Conservation (phyloP, 2,329 filamentous ascomycete species). For the Pseudogymnoascus sp. region DNA sequence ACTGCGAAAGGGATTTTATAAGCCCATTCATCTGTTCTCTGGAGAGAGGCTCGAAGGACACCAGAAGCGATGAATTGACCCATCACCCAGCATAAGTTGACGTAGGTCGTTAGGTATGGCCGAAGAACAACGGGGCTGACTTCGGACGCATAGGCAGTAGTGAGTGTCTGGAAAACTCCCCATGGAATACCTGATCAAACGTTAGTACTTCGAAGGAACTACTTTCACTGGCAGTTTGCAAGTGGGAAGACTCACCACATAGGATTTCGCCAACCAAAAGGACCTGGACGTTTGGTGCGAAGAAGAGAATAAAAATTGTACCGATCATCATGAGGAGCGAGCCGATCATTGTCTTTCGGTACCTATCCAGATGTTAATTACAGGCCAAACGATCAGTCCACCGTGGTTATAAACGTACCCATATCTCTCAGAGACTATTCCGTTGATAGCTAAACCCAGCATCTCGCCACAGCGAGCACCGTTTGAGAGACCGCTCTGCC, state of each 20-base stretch:
- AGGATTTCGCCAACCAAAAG: constrained; percentile 43
- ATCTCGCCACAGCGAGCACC: constrained; percentile 37
- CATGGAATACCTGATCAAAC: constrained; percentile 35
- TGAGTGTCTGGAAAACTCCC: constrained; percentile 42
- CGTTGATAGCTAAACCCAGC: constrained; percentile 37
- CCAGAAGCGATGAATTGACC: constrained; percentile 42
- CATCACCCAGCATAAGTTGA: constrained; percentile 45
- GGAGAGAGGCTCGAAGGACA: constrained; percentile 38
- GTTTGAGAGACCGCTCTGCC: constrained; percentile 38
- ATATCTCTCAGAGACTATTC: constrained; percentile 41
- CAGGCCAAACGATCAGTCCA: constrained; percentile 39
- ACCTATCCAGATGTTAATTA: constrained; percentile 33
- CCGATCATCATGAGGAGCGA: constrained; percentile 38
- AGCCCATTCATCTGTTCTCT: constrained; percentile 39
- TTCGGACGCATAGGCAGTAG: constrained; percentile 33
- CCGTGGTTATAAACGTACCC: constrained; percentile 37
- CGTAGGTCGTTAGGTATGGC: constrained; percentile 46
- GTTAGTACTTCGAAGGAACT: not conserved
- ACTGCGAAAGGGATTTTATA: constrained; percentile 42
- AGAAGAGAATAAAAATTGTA: constrained; percentile 46
- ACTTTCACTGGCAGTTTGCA: constrained; percentile 38
- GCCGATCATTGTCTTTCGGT: constrained; percentile 41
- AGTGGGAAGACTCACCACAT: constrained; percentile 36
- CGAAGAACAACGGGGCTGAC: constrained; percentile 46
- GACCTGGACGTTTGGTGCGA: constrained; percentile 40